Conservation (phyloP, 2,329 filamentous ascomycete genomes). For the Aspergillus sp. region DNA sequence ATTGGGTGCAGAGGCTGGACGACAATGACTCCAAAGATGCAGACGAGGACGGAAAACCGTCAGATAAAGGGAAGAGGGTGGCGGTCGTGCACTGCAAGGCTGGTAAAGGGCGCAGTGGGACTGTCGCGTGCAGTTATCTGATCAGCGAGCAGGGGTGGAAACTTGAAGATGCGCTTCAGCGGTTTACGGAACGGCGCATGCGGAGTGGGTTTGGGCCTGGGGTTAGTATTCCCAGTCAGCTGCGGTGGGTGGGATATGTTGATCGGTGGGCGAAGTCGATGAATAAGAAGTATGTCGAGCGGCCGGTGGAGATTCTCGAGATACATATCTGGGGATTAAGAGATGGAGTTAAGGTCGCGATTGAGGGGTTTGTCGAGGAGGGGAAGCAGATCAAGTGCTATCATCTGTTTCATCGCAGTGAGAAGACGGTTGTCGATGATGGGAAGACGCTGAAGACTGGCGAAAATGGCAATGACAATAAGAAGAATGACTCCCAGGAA, state of each 20-base stretch:
- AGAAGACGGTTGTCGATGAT: constrained; percentile 51
- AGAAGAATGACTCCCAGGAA: constrained; percentile 2
- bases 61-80: constrained; percentile 50
- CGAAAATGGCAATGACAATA: constrained; percentile 3
- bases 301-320: constrained; percentile 76
- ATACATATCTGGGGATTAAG: constrained; percentile 84
- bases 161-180: constrained; percentile 54
- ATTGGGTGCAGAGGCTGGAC: constrained; percentile 59
- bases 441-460: constrained; percentile 46
- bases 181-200: constrained; percentile 82
- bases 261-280: constrained; percentile 69
- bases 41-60: constrained; percentile 15
- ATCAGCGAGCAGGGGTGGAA: constrained; percentile 77
- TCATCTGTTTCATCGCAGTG: constrained; percentile 67
- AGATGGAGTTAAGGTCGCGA: constrained; percentile 77
- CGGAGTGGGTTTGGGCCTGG: constrained; percentile 79
- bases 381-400: constrained; percentile 78
- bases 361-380: constrained; percentile 82
- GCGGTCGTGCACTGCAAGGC: constrained; percentile 96
- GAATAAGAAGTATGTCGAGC: constrained; percentile 73
- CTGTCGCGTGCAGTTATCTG: constrained; percentile 78
- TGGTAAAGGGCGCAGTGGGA: constrained; percentile 88
- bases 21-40: constrained; percentile 18
- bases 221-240: constrained; percentile 86
- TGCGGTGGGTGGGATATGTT: constrained; percentile 82